Conservation (phyloP, 148 eudicot genomes). For the Silene conica region DNA sequence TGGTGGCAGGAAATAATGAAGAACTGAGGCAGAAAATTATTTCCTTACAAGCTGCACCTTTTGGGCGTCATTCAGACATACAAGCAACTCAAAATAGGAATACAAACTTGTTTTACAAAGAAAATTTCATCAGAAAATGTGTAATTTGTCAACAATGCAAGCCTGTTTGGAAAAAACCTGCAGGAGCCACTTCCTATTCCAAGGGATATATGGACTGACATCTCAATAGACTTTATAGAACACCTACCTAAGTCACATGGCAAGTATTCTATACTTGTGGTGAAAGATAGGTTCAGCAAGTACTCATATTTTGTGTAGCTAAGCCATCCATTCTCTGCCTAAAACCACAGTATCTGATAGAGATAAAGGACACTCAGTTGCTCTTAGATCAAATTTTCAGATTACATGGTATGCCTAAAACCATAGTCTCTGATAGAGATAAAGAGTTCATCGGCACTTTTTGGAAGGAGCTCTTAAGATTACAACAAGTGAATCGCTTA, state of each 20-base stretch:
- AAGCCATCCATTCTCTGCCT: background rate
- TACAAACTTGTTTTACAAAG: background rate
- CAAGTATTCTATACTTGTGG: background rate
- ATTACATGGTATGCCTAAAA: background rate
- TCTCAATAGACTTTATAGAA: background rate
- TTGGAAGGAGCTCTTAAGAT: background rate
- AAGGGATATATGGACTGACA: background rate
- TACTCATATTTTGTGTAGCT: background rate
- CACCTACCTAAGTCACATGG: background rate
- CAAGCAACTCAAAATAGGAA: background rate
- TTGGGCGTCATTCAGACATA: background rate
- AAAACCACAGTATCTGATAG: too few relatives aligned
- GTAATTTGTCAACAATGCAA: background rate
- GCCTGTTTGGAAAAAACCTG: background rate
- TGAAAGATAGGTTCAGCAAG: background rate
- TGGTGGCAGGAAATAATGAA: background rate
- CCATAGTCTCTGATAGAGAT: background rate
- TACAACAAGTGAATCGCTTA: background rate
- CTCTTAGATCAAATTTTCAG: background rate
- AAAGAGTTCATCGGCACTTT: background rate
- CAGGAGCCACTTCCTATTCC: background rate
- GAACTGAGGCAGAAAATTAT: background rate
- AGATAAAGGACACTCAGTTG: background rate
- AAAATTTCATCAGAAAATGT: background rate
- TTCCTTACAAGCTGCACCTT: background rate